Evolutionary conservation across 805 yeast species (phyloP), one percentile per base, ranked within the genome.

Genomic region (Naumovozyma baii): DNA sequence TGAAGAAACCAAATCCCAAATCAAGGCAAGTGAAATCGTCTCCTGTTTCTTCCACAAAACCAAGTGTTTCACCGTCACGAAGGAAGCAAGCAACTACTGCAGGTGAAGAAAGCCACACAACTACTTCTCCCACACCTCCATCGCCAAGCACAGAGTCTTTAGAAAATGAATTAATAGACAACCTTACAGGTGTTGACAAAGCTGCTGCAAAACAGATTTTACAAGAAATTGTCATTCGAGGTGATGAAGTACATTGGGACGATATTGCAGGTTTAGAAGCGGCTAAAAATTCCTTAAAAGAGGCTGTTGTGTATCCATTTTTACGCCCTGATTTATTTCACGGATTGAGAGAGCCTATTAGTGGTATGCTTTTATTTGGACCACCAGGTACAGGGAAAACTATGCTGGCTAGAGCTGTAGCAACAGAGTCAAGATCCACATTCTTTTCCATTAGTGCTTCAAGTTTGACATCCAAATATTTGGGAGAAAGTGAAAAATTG

Each of bases 381-480:
- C 98, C 98, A 0, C 97, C 98, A 0, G 98, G 98, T 5, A 90
- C 98, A 0, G 98, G 98, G 43, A 90, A 90, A 53, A 90, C 98
- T 0, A 90, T 92, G 98, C 70, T 90, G 47, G 97, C 97, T 0
- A 70, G 95, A 48, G 96, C 98, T 0, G 97, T 92, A 4, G 97
- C 97, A 1, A 87, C 96, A 0, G 97, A 92, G 62, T 83, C 95
- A 3, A 81, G 83, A 44, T 85, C 96, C 0, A 90, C 97, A 0
- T 90, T 90, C 59, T 90, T 90, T 58, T 78, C 94, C 30, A 88
- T 90, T 28, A 80, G 90, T 49, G 94, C 96, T 1, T 86, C 95
- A 0, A 83, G 95, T 1, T 69, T 90, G 47, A 81, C 95, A 2
- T 86, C 96, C 22, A 78, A 78, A 51, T 77, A 59, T 40, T 51